phyloP scores from a whole-genome alignment of 2,329 filamentous ascomycete species.

The Diaporthe ampelina region DNA sequence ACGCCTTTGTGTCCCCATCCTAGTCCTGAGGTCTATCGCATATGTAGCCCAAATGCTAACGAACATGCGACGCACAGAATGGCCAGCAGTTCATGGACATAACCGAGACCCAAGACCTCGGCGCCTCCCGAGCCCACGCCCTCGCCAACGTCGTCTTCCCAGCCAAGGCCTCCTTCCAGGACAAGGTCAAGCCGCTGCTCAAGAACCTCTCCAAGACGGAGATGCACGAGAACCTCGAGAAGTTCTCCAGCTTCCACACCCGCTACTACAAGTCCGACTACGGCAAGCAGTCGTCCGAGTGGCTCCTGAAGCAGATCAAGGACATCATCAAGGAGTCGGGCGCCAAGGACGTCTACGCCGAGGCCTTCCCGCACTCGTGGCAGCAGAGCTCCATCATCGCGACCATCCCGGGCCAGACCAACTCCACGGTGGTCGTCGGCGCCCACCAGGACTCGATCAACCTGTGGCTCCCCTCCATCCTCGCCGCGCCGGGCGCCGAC shows the following conservation, averaged over 20 bases:
- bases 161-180: conserved; percentile 67
- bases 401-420: conserved; percentile 79
- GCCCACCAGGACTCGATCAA: conserved; percentile 88
- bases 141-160: conserved; percentile 62
- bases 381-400: conserved; percentile 84
- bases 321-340: conserved; percentile 72
- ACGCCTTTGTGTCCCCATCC: conserved; percentile 53
- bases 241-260: conserved; percentile 76
- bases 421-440: conserved; percentile 80
- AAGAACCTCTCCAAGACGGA: conserved; percentile 72
- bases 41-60: too few species aligned
- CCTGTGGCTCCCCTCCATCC: conserved; percentile 76
- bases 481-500: conserved; percentile 81
- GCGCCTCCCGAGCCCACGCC: conserved; percentile 53
- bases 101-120: conserved; percentile 73
- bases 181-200: conserved; percentile 70
- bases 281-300: conserved; percentile 80
- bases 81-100: conserved; percentile 85
- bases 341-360: conserved; percentile 71
- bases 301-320: conserved; percentile 78
- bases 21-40: too few species aligned
- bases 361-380: conserved; percentile 71
- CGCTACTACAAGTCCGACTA: conserved; percentile 76
- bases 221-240: conserved; percentile 76
- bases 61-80: conserved; percentile 61